Percentiles rank a stretch among this genome's conserved stretches.
These are phyloP conservation scores for Paecilomyces formosus DNA, from an alignment of 2,329 filamentous ascomycete species.

Conservation along the genomic window DNA sequence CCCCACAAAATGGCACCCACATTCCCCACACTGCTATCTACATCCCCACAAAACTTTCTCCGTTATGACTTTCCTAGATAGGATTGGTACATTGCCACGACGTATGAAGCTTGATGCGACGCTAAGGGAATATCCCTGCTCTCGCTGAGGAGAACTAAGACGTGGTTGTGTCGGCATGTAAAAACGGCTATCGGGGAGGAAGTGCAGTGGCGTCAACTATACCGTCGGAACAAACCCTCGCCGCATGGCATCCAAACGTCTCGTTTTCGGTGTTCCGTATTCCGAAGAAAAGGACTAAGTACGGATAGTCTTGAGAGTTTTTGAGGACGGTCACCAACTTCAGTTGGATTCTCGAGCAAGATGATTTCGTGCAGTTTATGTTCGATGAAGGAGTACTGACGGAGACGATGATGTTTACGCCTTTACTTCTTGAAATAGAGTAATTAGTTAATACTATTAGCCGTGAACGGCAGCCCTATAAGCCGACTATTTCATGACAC, in stretches of 20 bases:
- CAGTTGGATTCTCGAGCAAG: no score
- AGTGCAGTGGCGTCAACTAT: background rate
- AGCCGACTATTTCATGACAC: no score
- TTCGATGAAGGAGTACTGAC: background rate
- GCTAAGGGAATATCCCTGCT: background rate
- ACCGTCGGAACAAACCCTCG: background rate
- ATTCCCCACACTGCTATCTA: background rate
- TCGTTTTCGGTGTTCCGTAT: no score
- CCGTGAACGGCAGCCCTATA: no score
- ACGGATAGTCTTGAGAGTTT: no score
- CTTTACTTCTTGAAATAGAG: background rate
- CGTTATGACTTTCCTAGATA: background rate
- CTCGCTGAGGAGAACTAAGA: background rate
- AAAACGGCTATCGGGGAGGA: background rate
- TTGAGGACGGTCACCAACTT: no score
- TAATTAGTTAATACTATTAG: background rate
- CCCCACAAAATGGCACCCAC: background rate
- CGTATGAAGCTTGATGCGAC: background rate
- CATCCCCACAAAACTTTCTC: background rate
- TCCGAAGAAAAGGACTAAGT: no score
- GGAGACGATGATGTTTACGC: background rate
- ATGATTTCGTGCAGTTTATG: background rate
- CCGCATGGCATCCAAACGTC: no score
- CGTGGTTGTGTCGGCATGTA: background rate
- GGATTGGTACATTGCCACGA: background rate